Conservation (phyloP, 1,284 basidiomycete genomes). For the Trametes hirsuta region DNA sequence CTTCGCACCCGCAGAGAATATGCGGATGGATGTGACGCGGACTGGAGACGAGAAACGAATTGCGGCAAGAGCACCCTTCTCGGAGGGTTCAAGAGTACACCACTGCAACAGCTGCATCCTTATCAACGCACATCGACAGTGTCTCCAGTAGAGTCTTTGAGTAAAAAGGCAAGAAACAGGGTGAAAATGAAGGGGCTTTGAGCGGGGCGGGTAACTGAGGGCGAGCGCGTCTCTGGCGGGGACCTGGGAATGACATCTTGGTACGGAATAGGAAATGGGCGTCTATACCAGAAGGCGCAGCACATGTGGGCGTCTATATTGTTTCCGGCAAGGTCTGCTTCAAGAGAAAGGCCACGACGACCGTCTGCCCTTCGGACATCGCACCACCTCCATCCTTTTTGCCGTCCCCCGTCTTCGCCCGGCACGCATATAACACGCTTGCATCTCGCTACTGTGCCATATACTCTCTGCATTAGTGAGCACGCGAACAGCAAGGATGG, state of each 20-base stretch:
- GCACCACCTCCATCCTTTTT: slow-evolving; percentile 14
- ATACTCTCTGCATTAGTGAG: background rate
- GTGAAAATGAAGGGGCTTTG: background rate
- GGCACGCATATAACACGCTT: background rate
- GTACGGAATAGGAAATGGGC: slow-evolving; percentile 4
- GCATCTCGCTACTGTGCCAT: background rate
- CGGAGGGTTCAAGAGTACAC: slow-evolving; percentile 64
- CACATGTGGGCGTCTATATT: slow-evolving; percentile 19
- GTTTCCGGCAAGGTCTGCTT: slow-evolving; percentile 9
- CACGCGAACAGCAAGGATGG: slow-evolving; percentile 20
- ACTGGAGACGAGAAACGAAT: slow-evolving; percentile 67
- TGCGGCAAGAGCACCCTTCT: slow-evolving; percentile 60
- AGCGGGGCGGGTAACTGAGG: background rate
- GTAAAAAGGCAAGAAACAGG: background rate
- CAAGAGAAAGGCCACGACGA: slow-evolving; percentile 25
- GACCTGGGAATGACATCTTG: slow-evolving; percentile 18
- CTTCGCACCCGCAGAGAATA: slow-evolving; percentile 61
- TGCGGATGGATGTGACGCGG: slow-evolving; percentile 60
- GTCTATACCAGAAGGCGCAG: slow-evolving; percentile 9
- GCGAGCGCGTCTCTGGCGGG: background rate
- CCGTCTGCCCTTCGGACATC: slow-evolving; percentile 15
- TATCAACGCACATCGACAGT: background rate
- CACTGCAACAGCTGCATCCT: slow-evolving; percentile 59
- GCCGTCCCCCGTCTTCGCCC: background rate
- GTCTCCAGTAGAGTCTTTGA: background rate